A percentile compares a stretch with the other conserved stretches of the same genome.
Conservation (phyloP, 768 basidiomycete species). For the Calocybe cyanea region DNA sequence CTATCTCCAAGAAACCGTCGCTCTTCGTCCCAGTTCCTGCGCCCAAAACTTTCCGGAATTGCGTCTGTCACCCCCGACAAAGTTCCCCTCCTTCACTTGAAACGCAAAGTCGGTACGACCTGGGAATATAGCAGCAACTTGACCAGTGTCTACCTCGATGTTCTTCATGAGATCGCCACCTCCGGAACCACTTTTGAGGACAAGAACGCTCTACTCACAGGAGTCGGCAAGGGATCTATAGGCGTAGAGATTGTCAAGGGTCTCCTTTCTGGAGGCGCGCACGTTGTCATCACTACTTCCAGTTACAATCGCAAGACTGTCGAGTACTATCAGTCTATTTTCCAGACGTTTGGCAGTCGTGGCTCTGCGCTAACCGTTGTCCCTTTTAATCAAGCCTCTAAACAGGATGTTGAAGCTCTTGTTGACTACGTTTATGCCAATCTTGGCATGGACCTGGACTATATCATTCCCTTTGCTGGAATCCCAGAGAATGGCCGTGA, state of each 20-base stretch:
- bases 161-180: constrained; percentile 96
- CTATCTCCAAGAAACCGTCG: constrained; percentile 69
- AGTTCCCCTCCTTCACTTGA: constrained; percentile 90
- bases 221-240: constrained; percentile 97
- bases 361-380: constrained; percentile 98
- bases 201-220: constrained; percentile 97
- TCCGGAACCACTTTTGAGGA: constrained; percentile 98
- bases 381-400: constrained; percentile 98
- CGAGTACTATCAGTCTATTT: constrained; percentile 98
- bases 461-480: constrained; percentile 97
- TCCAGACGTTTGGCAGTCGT: constrained; percentile 90
- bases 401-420: constrained; percentile 96
- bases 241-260: constrained; percentile 98
- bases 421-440: constrained; percentile 98
- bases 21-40: constrained; percentile 95
- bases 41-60: constrained; percentile 77
- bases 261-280: constrained; percentile 92
- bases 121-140: constrained; percentile 99
- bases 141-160: constrained; percentile 92
- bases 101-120: constrained; percentile 89
- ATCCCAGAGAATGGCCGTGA: constrained; percentile 98
- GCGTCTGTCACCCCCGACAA: constrained; percentile 80
- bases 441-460: constrained; percentile 95
- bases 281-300: constrained; percentile 96
- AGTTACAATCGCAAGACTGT: constrained; percentile 94